phyloP scores from a whole-genome alignment of 2,329 filamentous ascomycete genomes.

The Aspergillus pseudonomiae region DNA sequence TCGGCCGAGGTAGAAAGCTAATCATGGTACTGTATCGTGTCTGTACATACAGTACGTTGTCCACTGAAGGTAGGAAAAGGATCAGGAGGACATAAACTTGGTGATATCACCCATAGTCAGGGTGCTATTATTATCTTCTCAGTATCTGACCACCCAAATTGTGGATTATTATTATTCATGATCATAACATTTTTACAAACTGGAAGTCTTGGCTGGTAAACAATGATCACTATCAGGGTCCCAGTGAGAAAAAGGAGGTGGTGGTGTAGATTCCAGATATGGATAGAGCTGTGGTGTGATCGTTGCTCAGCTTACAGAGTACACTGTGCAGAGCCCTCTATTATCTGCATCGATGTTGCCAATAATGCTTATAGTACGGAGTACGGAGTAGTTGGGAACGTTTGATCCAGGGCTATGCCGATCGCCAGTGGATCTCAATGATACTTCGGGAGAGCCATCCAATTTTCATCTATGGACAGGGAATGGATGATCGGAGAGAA shows the following conservation, averaged over 20 bases:
- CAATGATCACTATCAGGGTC: not conserved
- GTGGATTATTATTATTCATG: not conserved
- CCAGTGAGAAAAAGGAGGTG: not conserved
- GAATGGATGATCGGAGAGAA: not conserved
- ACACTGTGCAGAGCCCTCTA: not conserved
- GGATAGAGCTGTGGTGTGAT: not conserved
- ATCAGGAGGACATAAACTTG: not conserved
- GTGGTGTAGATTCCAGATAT: not conserved
- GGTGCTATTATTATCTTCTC: constrained; percentile 6
- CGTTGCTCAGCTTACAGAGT: not conserved
- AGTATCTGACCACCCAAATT: not conserved
- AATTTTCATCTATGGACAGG: not conserved
- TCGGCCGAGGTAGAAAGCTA: constrained; percentile 5
- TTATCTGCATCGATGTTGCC: not conserved
- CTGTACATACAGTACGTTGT: not conserved
- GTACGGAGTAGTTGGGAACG: not conserved
- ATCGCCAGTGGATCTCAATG: not conserved
- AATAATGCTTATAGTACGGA: not conserved
- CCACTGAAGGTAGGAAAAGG: not conserved
- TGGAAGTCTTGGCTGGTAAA: not conserved
- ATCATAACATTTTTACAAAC: not conserved
- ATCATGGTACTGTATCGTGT: not conserved
- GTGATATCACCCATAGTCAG: not conserved
- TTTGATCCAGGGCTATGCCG: not conserved
- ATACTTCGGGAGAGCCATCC: not conserved